Percentiles rank a stretch among this genome's conserved stretches.
Evolutionary conservation across 2,329 filamentous ascomycete genomes (phyloP).

Genomic region (Trichoderma koningiopsis): DNA sequence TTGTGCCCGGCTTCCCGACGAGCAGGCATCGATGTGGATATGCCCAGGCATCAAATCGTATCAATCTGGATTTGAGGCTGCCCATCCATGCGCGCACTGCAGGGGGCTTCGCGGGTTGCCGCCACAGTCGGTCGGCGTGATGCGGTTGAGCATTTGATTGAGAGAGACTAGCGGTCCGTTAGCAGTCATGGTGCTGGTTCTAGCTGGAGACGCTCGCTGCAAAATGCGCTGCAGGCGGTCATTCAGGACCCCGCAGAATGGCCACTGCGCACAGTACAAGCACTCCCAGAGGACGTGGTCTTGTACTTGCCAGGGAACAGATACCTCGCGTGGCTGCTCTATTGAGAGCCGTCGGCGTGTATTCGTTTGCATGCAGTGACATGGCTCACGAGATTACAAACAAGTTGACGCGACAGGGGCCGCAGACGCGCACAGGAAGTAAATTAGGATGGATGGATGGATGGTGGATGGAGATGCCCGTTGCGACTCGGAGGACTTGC

Average conservation of each 20-base stretch:
- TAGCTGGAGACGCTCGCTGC: neutral
- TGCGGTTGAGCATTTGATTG: neutral
- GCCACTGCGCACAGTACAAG: neutral
- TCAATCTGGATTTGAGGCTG: neutral
- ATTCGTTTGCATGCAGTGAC: neutral
- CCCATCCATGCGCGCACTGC: neutral
- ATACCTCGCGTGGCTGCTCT: neutral
- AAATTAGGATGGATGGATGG: neutral
- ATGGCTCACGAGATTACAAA: neutral
- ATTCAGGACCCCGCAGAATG: constrained; percentile 1
- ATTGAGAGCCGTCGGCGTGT: neutral
- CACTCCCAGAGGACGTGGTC: neutral
- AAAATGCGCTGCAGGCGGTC: neutral
- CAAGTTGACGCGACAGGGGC: constrained; percentile 18
- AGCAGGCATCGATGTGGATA: neutral
- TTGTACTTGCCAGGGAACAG: neutral
- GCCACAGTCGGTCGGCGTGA: constrained; percentile 20
- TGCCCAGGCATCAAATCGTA: neutral
- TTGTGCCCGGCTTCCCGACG: neutral
- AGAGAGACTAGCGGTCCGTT: neutral
- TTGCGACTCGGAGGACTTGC: neutral
- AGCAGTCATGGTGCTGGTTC: no score
- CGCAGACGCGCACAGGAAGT: neutral
- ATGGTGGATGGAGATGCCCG: neutral
- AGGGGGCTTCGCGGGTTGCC: constrained; percentile 12